phyloP scores from a whole-genome alignment of 164 flowering plant species.

The Annona cherimola region DNA sequence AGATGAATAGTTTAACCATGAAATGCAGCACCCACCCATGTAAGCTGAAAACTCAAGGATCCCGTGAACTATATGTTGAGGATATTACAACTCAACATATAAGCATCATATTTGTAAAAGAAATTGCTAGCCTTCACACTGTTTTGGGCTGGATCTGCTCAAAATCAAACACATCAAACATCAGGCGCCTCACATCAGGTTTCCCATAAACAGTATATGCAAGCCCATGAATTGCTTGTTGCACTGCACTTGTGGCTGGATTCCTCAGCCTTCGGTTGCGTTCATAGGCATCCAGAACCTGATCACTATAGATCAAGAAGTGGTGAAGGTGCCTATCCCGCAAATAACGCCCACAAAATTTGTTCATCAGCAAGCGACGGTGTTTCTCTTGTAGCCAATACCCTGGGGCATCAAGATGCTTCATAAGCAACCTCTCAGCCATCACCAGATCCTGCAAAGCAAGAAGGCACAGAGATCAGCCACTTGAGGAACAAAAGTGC shows the following conservation, averaged over 20 bases:
- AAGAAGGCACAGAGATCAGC: not conserved
- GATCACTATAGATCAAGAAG: slow-evolving; percentile 65
- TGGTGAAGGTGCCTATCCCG: slow-evolving; percentile 79
- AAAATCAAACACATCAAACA: slow-evolving; percentile 97
- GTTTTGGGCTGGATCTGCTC: slow-evolving; percentile 92
- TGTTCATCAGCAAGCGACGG: slow-evolving; percentile 80
- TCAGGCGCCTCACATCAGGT: slow-evolving; percentile 88
- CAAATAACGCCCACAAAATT: slow-evolving; percentile 86
- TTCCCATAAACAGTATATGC: slow-evolving; percentile 83
- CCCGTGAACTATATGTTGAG: no score
- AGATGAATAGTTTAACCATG: not conserved
- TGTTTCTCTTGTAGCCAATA: slow-evolving; percentile 84
- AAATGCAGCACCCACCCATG: not conserved
- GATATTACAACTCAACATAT: not conserved
- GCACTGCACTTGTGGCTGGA: slow-evolving; percentile 86
- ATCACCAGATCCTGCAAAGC: slow-evolving; percentile 74
- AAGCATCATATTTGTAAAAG: no score
- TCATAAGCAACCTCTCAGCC: slow-evolving; percentile 95
- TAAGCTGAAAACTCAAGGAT: not conserved
- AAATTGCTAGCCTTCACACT: slow-evolving; percentile 20
- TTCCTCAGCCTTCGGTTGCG: slow-evolving; percentile 82
- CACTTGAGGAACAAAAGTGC: not conserved
- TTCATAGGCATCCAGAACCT: slow-evolving; percentile 77
- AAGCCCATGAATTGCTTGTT: slow-evolving; percentile 93
- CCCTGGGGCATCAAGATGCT: slow-evolving; percentile 98